phyloP scores from a whole-genome alignment of 768 basidiomycete genomes.

The Suillus alpinus region DNA sequence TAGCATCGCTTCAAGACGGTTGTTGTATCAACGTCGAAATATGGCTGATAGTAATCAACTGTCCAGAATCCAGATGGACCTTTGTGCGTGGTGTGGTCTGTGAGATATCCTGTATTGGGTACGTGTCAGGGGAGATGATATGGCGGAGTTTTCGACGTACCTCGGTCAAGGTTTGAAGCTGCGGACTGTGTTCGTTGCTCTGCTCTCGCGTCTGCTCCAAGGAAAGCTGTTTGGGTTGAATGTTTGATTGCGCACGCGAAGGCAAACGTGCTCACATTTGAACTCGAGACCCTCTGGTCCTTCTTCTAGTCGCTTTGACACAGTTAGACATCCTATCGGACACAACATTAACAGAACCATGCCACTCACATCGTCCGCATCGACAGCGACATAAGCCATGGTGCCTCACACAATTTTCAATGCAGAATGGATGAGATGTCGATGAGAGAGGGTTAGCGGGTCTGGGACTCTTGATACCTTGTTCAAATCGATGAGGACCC shows the following conservation, averaged over 20 bases:
- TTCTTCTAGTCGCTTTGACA: constrained; percentile 53
- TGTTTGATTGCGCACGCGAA: background rate
- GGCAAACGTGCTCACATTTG: constrained; percentile 47
- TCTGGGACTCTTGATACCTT: background rate
- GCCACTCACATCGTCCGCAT: constrained; percentile 61
- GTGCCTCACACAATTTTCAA: background rate
- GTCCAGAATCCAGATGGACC: constrained; percentile 67
- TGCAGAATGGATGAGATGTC: too few relatives aligned
- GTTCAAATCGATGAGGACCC: background rate
- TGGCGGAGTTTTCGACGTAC: constrained; percentile 27
- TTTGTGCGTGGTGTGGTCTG: constrained; percentile 49
- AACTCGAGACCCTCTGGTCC: constrained; percentile 70
- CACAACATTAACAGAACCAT: background rate
- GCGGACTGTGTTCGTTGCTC: constrained; percentile 23
- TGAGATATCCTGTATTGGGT: constrained; percentile 54
- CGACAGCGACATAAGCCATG: constrained; percentile 75
- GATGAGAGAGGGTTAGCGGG: background rate
- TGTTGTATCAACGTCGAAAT: constrained; percentile 86
- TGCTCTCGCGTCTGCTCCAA: constrained; percentile 42
- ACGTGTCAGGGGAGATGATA: background rate
- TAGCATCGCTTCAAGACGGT: constrained; percentile 76
- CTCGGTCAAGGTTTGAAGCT: constrained; percentile 45
- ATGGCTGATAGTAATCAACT: constrained; percentile 81
- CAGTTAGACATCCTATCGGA: background rate
- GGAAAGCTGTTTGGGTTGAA: constrained; percentile 45